These are phyloP conservation scores for Chlorella ohadii DNA, from an alignment of 139 green algal genomes.

Conservation along the genomic window DNA sequence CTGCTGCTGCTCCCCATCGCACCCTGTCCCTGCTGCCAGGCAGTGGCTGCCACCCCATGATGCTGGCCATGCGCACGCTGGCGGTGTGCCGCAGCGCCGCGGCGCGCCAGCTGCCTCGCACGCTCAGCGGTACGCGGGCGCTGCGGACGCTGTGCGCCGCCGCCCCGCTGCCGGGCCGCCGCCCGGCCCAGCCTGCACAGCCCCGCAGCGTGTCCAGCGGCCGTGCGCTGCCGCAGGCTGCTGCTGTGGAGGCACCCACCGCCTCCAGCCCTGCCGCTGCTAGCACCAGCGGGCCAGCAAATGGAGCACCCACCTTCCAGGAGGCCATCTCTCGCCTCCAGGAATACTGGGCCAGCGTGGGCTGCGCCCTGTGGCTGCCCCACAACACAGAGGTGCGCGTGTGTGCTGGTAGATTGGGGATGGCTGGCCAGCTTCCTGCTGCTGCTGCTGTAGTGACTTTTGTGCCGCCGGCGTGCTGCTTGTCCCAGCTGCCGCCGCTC, in stretches of 20 bases:
- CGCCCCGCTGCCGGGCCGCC: neutral
- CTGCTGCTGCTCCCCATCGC: too few relatives aligned
- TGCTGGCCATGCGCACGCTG: too few relatives aligned
- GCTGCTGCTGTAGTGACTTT: too few relatives aligned
- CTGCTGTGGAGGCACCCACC: slow-evolving; percentile 15
- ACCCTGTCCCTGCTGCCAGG: too few relatives aligned
- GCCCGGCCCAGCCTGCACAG: neutral
- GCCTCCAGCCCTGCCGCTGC: neutral
- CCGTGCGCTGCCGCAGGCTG: neutral
- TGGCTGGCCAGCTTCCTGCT: too few relatives aligned
- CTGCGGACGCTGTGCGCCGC: neutral
- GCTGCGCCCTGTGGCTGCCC: slow-evolving; percentile 92
- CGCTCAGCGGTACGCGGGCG: too few relatives aligned
- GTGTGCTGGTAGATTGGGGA: too few relatives aligned
- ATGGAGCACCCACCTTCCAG: slow-evolving; percentile 86
- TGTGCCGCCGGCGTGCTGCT: neutral
- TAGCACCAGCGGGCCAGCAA: neutral
- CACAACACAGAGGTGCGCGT: slow-evolving; percentile 94
- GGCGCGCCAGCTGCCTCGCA: too few relatives aligned
- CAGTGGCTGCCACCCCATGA: too few relatives aligned
- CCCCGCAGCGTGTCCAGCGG: neutral
- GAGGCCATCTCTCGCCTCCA: slow-evolving; percentile 90
- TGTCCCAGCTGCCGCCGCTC: neutral
- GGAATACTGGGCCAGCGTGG: slow-evolving; percentile 88
- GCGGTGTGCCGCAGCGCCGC: too few relatives aligned